Evolutionary conservation across 768 basidiomycete genomes (phyloP).

Genomic region (Kwoniella mangroviensis): DNA sequence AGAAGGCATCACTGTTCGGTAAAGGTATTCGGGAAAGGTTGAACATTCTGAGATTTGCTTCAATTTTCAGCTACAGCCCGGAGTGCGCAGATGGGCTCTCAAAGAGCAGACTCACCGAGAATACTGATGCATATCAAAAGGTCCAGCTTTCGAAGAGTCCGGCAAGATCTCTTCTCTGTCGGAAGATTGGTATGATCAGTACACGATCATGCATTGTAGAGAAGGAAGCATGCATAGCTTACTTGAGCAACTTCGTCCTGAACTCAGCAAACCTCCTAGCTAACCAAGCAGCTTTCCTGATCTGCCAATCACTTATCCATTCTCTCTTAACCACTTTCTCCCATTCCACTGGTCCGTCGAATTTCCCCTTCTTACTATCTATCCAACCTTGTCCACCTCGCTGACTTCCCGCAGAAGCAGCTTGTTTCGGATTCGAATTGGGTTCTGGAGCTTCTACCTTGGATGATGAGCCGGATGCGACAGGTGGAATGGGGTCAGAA

Average conservation of each 20-base stretch:
- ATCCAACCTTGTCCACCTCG: conserved; percentile 43
- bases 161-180: conserved; percentile 71
- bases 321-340: conserved; percentile 42
- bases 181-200: too few species aligned
- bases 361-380: conserved; percentile 14
- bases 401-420: conserved; percentile 25
- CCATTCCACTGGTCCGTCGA: conserved; percentile 11
- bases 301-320: conserved; percentile 75
- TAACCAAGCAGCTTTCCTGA: conserved; percentile 82
- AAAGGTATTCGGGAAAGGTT: conserved; percentile 77
- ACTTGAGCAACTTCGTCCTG: conserved; percentile 66
- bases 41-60: conserved; percentile 62
- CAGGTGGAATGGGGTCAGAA: conserved; percentile 62
- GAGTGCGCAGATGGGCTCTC: background rate
- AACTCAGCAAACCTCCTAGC: conserved; percentile 42
- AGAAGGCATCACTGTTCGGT: conserved; percentile 67
- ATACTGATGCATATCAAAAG: conserved; percentile 61
- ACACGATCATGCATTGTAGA: too few species aligned
- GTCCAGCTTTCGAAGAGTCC: conserved; percentile 74
- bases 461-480: background rate
- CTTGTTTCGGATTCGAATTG: conserved; percentile 34
- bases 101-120: conserved; percentile 49
- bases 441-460: conserved; percentile 14
- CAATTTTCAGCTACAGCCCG: background rate
- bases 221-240: conserved; percentile 44